Conservation (phyloP, 2,329 filamentous ascomycete species). For the Ophioceras dolichostomum region DNA sequence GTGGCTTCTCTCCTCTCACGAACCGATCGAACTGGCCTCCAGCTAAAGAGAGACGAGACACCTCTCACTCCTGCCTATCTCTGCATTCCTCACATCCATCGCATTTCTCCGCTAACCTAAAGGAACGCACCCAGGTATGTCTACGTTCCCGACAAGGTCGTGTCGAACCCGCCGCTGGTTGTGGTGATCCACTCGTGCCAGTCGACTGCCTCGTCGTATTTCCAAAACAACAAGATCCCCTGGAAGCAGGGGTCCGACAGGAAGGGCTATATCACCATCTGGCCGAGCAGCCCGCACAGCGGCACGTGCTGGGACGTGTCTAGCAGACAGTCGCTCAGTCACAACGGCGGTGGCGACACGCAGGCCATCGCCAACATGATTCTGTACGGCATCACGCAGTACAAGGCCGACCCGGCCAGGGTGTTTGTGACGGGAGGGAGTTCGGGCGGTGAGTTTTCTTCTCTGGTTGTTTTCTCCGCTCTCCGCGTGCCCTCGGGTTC, state of each 20-base stretch:
- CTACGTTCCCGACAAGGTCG: constrained; percentile 22
- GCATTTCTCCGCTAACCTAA: too few species aligned
- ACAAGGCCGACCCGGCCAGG: constrained; percentile 14
- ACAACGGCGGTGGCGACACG: constrained; percentile 20
- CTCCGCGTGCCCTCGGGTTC: too few species aligned
- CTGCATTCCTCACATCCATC: background rate
- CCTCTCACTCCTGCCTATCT: too few species aligned
- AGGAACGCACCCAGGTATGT: constrained; percentile 15
- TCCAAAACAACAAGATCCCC: constrained; percentile 22
- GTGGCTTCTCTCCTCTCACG: too few species aligned
- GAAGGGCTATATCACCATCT: constrained; percentile 31
- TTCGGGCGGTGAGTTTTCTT: constrained; percentile 18
- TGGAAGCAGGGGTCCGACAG: constrained; percentile 19
- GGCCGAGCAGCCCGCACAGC: constrained; percentile 34
- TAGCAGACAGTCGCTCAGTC: constrained; percentile 23
- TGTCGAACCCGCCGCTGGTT: constrained; percentile 19
- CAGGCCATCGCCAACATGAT: constrained; percentile 26
- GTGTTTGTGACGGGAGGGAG: constrained; percentile 22
- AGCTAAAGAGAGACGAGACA: too few species aligned
- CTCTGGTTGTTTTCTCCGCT: constrained; percentile 1
- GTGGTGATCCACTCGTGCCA: constrained; percentile 25
- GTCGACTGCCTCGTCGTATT: constrained; percentile 21
- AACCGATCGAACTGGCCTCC: too few species aligned
- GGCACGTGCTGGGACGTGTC: constrained; percentile 45
- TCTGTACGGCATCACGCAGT: constrained; percentile 16